Base-by-base conservation (phyloP, 352 stramenopile species). In the Aphanomyces cochlioides region DNA sequence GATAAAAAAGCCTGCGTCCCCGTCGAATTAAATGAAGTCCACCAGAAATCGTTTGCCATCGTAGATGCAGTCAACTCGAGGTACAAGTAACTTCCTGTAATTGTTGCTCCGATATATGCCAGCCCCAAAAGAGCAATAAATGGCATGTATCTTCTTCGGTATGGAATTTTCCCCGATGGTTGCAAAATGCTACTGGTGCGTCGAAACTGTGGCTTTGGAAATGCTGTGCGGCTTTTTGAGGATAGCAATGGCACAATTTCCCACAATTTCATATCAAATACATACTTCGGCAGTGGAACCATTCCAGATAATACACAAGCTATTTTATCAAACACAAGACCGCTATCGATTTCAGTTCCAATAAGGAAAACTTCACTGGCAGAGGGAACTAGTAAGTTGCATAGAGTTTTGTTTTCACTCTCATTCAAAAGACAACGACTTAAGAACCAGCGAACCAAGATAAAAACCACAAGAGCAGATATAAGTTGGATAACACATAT, bases 21-120 rank as follows among this genome's bases (percentile, higher is more conserved):
- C 7, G 61, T 60, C 12, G n/a, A n/a, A 36, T 70, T 61, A 50
- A 50, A 50, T 50, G 21, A 61, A 12, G 48, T 50, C 64, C 64
- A 70, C 45, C 47, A 63, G 28, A 70, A 63, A 39, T 70, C 64
- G n/a, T 70, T 70, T 37, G 15, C 7, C 54, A 61, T 61, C 5
- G 54, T 37, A 7, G 54, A 39, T 41, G 39, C 28, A 28, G 54
- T 61, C 21, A 61, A 40, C 13, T 3, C 10, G 21, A 61, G 7
- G 34, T 40, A 61, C 15, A 37, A 12, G 28, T 61, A 61, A 12
- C 17, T 40, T 5, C 54, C 54, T 13, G n/a, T 40, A 13, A 61
- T 39, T 6, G 54, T 40, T 37, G 54, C 36, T 17, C 39, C 54
- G 10, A 61, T 61, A 37, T 61, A 61, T 40, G 3, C 7, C 5